Base-by-base conservation (phyloP, 1,284 basidiomycete genomes). In the Anthracocystis walkeri region DNA sequence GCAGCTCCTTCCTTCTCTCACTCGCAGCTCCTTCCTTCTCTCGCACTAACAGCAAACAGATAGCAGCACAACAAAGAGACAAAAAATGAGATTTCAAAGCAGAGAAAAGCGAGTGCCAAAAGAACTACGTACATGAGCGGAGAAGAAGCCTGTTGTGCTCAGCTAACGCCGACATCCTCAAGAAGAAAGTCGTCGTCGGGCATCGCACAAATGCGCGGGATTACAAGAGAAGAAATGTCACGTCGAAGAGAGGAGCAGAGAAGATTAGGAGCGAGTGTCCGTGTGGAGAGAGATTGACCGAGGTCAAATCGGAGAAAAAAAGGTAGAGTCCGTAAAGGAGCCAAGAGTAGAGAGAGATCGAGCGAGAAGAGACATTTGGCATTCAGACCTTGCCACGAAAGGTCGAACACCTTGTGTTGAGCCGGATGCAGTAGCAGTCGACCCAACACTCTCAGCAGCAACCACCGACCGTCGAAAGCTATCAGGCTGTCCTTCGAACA, bases 181-280 rank as follows among this genome's bases (percentile, higher is more conserved):
- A n/a, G 49, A 25, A 41, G 48, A 31, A 29, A n/a, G 7, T 14
- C 25, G 44, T 38, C 42, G 44, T 45, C 42, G 31, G 29, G 41
- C 33, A 38, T 18, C 20, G 31, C 54, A 61, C 25, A 49, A n/a
- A 21, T 4, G 20, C 27, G 33, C 21, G 33, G 6, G 3, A 38
- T 20, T 53, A 46, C 42, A 61, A 25, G 7, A 27, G 23, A 55
- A 40, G 42, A 48, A 52, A 21, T 12, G 21, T 48, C 46, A n/a
- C 27, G 14, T 14, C 29, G 18, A n/a, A 20, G 48, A 49, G 46
- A 48, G 16, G 45, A 21, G 14, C 14, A 49, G n/a, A 29, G 1
- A 29, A 46, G 29, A 31, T 25, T 60, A 44, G 25, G 41, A 25
- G 51, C 20, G 27, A 54, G 52, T 54, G 41, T 42, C 41, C 52